Evolutionary conservation across 75 land plant species (phyloP).

Genomic region (Selaginella moellendorffii): DNA sequence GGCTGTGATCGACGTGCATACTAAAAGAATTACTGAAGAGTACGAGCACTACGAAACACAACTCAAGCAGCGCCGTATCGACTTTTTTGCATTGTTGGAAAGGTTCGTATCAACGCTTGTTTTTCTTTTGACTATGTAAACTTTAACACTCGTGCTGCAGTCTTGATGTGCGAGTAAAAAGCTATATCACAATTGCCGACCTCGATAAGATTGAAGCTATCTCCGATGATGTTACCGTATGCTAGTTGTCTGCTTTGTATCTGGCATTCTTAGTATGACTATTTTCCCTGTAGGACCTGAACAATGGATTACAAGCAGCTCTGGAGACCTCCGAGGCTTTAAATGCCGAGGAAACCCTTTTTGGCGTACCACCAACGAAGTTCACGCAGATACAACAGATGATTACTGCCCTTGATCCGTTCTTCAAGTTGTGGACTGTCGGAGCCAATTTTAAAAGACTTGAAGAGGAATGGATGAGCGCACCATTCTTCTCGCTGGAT

Average conservation of each 20-base stretch:
- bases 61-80: constrained; percentile 19
- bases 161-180: constrained; percentile 16
- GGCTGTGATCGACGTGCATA: constrained; percentile 22
- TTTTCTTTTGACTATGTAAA: background rate
- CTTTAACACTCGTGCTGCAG: constrained; percentile 15
- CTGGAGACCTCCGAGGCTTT: constrained; percentile 18
- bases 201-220: constrained; percentile 17
- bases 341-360: constrained; percentile 22
- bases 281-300: background rate
- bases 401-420: constrained; percentile 17
- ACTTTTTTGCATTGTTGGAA: constrained; percentile 16
- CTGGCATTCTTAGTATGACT: background rate
- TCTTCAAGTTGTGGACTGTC: constrained; percentile 22
- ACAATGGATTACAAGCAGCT: constrained; percentile 13
- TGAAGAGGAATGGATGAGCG: constrained; percentile 29
- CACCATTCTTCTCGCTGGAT: constrained; percentile 21
- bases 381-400: constrained; percentile 22
- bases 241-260: background rate
- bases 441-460: constrained; percentile 15
- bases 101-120: constrained; percentile 9
- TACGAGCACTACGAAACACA: constrained; percentile 24
- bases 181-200: constrained; percentile 22
- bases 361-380: constrained; percentile 29
- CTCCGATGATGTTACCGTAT: constrained; percentile 12
- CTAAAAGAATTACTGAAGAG: constrained; percentile 28